Evolutionary conservation across 345 rosid genomes (phyloP).

Genomic region (Lenwebbia sp.): DNA sequence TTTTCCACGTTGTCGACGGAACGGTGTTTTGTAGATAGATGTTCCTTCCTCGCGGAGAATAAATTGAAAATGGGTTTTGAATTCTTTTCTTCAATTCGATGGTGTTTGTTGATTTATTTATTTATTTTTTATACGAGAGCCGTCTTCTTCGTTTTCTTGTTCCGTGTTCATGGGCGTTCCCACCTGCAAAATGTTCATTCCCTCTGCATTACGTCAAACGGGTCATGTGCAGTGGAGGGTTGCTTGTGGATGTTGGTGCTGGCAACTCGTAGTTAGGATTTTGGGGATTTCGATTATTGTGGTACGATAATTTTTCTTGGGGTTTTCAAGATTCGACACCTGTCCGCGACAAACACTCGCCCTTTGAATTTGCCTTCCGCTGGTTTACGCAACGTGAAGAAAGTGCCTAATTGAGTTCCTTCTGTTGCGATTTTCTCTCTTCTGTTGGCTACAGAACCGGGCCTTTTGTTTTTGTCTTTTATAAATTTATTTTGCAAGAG

Average conservation of each 20-base stretch:
- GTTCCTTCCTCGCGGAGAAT: not conserved
- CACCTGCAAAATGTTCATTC: not conserved
- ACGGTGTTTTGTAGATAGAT: not conserved
- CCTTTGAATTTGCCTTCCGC: not conserved
- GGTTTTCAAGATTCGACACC: conserved; percentile 19
- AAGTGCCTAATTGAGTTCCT: not conserved
- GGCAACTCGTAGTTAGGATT: not conserved
- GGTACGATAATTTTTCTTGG: not conserved
- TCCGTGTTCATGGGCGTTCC: not conserved
- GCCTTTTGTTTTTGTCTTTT: not conserved
- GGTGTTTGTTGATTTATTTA: not conserved
- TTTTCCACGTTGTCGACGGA: not conserved
- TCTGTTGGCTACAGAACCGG: not conserved
- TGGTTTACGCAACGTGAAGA: not conserved
- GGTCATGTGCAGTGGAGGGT: not conserved
- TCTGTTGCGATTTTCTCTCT: not conserved
- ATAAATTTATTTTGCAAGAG: not conserved
- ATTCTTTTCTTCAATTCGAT: not conserved
- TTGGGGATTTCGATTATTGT: no score
- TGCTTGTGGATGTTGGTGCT: not conserved
- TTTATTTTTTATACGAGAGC: not conserved
- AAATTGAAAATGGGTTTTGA: not conserved
- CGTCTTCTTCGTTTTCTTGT: not conserved
- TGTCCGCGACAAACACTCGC: not conserved
- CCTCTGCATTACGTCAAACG: not conserved